Conservation (phyloP, 78 protist genomes). For the Anaeramoeba flamelloides region DNA sequence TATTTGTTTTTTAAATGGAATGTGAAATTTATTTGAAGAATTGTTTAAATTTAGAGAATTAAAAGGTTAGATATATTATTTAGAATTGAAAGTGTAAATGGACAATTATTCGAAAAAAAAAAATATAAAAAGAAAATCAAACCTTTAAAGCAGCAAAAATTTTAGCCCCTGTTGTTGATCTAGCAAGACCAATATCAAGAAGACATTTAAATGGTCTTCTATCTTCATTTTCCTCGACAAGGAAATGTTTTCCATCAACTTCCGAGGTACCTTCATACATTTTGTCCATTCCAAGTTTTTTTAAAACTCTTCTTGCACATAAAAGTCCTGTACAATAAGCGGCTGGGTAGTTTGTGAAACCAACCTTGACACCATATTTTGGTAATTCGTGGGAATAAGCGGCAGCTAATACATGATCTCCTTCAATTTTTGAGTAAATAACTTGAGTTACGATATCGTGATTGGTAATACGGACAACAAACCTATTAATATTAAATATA, state of each 20-base stretch:
- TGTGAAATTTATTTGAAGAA: no score
- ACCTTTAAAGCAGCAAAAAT: constrained; percentile 58
- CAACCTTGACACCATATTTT: constrained; percentile 72
- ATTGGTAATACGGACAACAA: no score
- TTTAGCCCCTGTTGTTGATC: constrained; percentile 88
- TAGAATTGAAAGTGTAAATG: constrained; percentile 7
- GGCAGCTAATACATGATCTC: constrained; percentile 65
- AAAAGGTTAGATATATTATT: no score
- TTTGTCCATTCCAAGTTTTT: constrained; percentile 65
- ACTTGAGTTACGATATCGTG: constrained; percentile 73
- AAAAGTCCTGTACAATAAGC: constrained; percentile 93
- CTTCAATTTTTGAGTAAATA: constrained; percentile 62
- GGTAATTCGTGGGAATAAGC: constrained; percentile 88
- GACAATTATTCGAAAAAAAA: background rate
- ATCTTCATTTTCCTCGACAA: constrained; percentile 8
- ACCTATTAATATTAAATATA: no score
- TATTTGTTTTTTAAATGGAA: no score
- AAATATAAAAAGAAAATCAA: background rate
- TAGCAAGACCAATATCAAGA: constrained; percentile 85
- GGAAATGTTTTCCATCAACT: constrained; percentile 30
- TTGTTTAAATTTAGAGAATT: no score
- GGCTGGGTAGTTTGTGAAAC: constrained; percentile 87
- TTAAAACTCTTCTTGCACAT: constrained; percentile 82
- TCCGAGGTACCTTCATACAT: constrained; percentile 48
- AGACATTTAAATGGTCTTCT: constrained; percentile 76